Percentiles rank a stretch among this genome's conserved stretches.
These are phyloP conservation scores for Acacia pycnantha DNA, from an alignment of 331 rosid genomes.

Conservation along the genomic window DNA sequence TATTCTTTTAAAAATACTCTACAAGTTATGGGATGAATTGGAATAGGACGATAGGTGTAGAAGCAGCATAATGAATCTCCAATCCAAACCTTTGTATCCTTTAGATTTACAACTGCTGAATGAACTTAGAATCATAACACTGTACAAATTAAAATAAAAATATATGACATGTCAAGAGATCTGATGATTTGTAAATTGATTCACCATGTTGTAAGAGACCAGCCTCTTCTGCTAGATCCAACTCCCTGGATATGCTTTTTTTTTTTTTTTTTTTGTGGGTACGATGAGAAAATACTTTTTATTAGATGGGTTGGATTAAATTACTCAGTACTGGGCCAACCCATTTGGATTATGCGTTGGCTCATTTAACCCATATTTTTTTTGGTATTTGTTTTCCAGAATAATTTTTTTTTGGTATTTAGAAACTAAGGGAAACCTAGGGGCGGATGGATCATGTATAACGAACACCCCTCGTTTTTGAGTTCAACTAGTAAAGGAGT, in stretches of 20 bases:
- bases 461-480: too few species aligned
- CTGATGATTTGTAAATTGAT: too few species aligned
- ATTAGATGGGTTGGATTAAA: neutral
- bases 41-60: neutral
- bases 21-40: neutral
- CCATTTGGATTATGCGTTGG: neutral
- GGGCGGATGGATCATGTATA: neutral
- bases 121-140: neutral
- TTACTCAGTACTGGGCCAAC: neutral
- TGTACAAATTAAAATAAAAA: too few species aligned
- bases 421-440: neutral
- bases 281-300: too few species aligned
- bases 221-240: fast-evolving
- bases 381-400: too few species aligned
- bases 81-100: neutral
- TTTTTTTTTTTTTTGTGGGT: too few species aligned
- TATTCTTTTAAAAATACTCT: neutral
- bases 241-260: fast-evolving
- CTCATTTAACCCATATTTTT: neutral
- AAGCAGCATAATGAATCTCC: neutral
- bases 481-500: too few species aligned
- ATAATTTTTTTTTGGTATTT: too few species aligned
- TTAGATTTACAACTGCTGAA: neutral
- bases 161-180: neutral
- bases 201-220: too few species aligned